A percentile compares a stretch with the other conserved stretches of the same genome.
phyloP scores from a whole-genome alignment of 1,284 basidiomycete species.

The Irpex lacteus region DNA sequence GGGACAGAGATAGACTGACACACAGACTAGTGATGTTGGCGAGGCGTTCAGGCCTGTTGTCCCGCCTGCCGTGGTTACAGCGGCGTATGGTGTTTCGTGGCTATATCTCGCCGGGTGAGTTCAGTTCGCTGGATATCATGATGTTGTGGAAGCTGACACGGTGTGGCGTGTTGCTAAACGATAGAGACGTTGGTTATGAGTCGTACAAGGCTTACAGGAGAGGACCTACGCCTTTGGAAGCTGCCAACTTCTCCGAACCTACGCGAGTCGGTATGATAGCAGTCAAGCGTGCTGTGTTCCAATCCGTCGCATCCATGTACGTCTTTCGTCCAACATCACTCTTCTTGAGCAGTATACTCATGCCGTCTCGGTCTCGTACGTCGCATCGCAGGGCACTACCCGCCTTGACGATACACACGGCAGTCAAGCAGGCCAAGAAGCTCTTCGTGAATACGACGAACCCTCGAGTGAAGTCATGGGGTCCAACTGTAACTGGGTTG shows the following conservation, averaged over 20 bases:
- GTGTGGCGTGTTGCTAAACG: slow-evolving; percentile 19
- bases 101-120: slow-evolving; percentile 65
- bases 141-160: neutral
- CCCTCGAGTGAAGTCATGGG: slow-evolving; percentile 70
- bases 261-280: slow-evolving; percentile 71
- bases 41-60: slow-evolving; percentile 92
- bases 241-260: slow-evolving; percentile 74
- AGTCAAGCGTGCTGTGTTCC: slow-evolving; percentile 80
- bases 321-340: slow-evolving; percentile 20
- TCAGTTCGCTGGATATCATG: slow-evolving; percentile 8
- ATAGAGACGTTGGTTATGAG: slow-evolving; percentile 88
- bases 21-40: slow-evolving; percentile 83
- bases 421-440: slow-evolving; percentile 78
- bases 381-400: slow-evolving; percentile 60
- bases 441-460: slow-evolving; percentile 67
- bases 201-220: slow-evolving; percentile 81
- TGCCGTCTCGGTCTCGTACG: neutral
- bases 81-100: slow-evolving; percentile 89
- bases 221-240: slow-evolving; percentile 74
- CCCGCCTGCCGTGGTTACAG: slow-evolving; percentile 72
- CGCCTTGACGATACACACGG: slow-evolving; percentile 83
- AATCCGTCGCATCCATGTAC: slow-evolving; percentile 87
- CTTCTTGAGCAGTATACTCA: neutral
- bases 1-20: slow-evolving; percentile 26
- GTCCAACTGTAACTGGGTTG: slow-evolving; percentile 78